Conservation (phyloP, 306 rosid species). For the Lupinus albus region DNA sequence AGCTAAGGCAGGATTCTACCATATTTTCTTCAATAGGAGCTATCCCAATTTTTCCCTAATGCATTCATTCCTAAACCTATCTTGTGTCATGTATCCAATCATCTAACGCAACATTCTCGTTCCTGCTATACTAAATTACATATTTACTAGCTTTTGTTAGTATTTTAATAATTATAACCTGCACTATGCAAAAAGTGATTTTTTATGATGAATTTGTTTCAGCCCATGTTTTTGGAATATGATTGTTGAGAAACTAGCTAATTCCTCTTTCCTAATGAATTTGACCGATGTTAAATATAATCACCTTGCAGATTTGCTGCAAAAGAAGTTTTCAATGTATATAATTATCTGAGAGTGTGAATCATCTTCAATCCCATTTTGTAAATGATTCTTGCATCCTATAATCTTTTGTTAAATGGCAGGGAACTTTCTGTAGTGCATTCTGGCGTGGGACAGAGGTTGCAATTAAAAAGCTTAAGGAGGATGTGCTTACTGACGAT, state of each 20-base stretch:
- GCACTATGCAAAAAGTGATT: neutral
- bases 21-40: too few relatives aligned
- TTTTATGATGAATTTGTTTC: constrained; percentile 15
- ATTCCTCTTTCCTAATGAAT: constrained; percentile 24
- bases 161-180: constrained; percentile 17
- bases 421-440: constrained; percentile 89
- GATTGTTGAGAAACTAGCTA: constrained; percentile 5
- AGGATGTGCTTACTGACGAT: constrained; percentile 65
- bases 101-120: too few relatives aligned
- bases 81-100: too few relatives aligned
- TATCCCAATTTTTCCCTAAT: too few relatives aligned
- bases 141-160: constrained; percentile 2
- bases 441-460: constrained; percentile 94
- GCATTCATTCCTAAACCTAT: too few relatives aligned
- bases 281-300: constrained; percentile 7
- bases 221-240: constrained; percentile 22
- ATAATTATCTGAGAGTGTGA: neutral
- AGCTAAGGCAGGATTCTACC: too few relatives aligned
- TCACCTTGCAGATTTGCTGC: constrained; percentile 3
- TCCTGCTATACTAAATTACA: neutral
- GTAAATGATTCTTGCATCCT: constrained; percentile 31
- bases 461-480: constrained; percentile 82
- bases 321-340: neutral
- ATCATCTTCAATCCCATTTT: constrained; percentile 19
- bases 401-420: constrained; percentile 19